phyloP scores from a whole-genome alignment of 2,329 filamentous ascomycete species.

The Pseudogymnoascus pannorum region DNA sequence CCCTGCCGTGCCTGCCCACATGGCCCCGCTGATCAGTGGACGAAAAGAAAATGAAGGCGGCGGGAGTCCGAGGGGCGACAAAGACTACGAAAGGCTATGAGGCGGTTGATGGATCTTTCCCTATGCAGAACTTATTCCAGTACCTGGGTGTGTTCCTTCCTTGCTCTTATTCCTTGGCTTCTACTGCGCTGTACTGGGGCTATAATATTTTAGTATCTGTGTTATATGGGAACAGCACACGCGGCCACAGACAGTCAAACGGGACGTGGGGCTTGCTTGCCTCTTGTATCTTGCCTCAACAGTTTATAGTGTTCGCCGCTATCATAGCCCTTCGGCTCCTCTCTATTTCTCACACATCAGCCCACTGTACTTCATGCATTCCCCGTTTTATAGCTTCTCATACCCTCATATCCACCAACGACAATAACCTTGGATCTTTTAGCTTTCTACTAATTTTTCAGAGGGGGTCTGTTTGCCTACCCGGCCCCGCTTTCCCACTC shows the following conservation, averaged over 20 bases:
- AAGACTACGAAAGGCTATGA: not conserved
- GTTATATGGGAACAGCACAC: not conserved
- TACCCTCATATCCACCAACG: not conserved
- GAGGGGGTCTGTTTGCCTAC: not conserved
- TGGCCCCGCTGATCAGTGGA: not conserved
- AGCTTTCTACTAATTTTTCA: not conserved
- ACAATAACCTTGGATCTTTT: not conserved
- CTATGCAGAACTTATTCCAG: not conserved
- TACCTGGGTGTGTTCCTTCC: not conserved
- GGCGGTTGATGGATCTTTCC: not conserved
- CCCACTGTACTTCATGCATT: not conserved
- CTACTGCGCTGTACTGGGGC: not conserved
- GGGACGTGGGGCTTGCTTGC: not conserved
- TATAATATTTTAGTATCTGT: not conserved
- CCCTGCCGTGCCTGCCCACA: not conserved
- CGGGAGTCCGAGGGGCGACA: not conserved
- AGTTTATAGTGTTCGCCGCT: not conserved
- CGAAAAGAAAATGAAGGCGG: not conserved
- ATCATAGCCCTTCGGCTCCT: not conserved
- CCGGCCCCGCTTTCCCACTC: not conserved
- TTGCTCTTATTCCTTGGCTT: not conserved
- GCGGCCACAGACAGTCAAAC: not conserved
- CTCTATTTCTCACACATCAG: not conserved
- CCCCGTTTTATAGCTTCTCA: not conserved
- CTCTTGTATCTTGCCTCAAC: not conserved